Percentiles rank a stretch among this genome's conserved stretches.
These are phyloP conservation scores for Gossypium armourianum DNA, from an alignment of 441 rosid species.

Conservation along the genomic window DNA sequence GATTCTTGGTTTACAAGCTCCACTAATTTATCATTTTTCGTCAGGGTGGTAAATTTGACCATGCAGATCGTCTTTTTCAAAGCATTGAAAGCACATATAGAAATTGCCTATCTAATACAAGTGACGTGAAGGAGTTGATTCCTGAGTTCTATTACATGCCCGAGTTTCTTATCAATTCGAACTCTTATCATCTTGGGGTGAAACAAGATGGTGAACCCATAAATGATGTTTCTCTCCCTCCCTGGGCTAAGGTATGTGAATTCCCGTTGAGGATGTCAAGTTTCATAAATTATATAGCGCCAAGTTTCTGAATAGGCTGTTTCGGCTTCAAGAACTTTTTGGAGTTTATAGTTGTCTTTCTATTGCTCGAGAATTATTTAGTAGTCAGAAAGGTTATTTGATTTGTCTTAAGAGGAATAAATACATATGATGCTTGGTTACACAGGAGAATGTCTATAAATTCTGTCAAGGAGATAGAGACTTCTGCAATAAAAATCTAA, in stretches of 20 bases:
- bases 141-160: conserved; percentile 97
- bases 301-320: not conserved
- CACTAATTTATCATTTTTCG: conserved; percentile 20
- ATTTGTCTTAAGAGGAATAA: conserved; percentile 3
- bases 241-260: conserved; percentile 85
- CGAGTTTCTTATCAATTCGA: conserved; percentile 80
- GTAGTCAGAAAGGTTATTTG: not conserved
- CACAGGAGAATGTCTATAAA: not conserved
- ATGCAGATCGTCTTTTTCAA: conserved; percentile 98
- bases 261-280: not conserved
- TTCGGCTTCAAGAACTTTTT: conserved; percentile 8
- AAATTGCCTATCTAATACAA: conserved; percentile 93
- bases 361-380: not conserved
- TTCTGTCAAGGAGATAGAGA: not conserved
- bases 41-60: conserved; percentile 99
- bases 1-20: conserved; percentile 17
- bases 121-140: conserved; percentile 95
- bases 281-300: not conserved
- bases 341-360: not conserved
- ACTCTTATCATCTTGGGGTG: conserved; percentile 84
- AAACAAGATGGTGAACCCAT: conserved; percentile 93
- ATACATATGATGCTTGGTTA: not conserved
- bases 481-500: not conserved
- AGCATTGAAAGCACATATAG: conserved; percentile 75
- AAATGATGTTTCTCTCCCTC: conserved; percentile 76